phyloP scores from a whole-genome alignment of 208 protist genomes.

The Leishmania tropica region DNA sequence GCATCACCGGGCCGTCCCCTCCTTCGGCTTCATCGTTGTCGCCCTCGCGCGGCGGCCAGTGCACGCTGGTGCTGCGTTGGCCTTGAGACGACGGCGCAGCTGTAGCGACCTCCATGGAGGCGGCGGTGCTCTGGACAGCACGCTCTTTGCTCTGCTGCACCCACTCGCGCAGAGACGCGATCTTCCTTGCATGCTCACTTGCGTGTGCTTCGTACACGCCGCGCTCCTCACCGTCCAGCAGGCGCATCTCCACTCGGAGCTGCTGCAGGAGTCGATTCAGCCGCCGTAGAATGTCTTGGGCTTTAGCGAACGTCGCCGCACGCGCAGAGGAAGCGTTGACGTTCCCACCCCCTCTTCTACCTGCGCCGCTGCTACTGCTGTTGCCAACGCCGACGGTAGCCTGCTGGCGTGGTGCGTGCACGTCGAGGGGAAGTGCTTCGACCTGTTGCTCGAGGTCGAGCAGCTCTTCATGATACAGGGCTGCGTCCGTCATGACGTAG shows the following conservation, averaged over 20 bases:
- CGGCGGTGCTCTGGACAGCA: slow-evolving; percentile 8
- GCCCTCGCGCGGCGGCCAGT: slow-evolving; percentile 25
- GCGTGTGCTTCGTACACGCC: slow-evolving; percentile 27
- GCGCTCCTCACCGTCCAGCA: slow-evolving; percentile 48
- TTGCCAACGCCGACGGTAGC: neutral
- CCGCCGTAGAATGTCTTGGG: slow-evolving; percentile 45
- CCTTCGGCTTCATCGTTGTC: slow-evolving; percentile 9
- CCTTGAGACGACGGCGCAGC: neutral
- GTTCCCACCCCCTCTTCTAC: neutral
- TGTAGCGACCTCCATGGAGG: neutral
- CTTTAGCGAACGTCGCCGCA: slow-evolving; percentile 22
- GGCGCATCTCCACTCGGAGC: slow-evolving; percentile 61
- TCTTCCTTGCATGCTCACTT: slow-evolving; percentile 27
- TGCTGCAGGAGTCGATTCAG: slow-evolving; percentile 57
- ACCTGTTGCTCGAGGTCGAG: slow-evolving; percentile 55
- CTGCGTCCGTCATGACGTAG: slow-evolving; percentile 33
- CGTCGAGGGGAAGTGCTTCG: slow-evolving; percentile 25
- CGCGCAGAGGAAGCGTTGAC: slow-evolving; percentile 14
- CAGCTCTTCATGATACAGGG: slow-evolving; percentile 73
- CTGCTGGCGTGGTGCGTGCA: neutral
- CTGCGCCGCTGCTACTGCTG: neutral
- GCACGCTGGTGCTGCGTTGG: slow-evolving; percentile 1
- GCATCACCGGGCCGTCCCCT: slow-evolving; percentile 33
- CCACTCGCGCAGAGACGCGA: slow-evolving; percentile 23
- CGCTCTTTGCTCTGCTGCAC: slow-evolving; percentile 31